phyloP scores from a whole-genome alignment of 2,329 filamentous ascomycete species.

The Pyrenochaeta sp. region DNA sequence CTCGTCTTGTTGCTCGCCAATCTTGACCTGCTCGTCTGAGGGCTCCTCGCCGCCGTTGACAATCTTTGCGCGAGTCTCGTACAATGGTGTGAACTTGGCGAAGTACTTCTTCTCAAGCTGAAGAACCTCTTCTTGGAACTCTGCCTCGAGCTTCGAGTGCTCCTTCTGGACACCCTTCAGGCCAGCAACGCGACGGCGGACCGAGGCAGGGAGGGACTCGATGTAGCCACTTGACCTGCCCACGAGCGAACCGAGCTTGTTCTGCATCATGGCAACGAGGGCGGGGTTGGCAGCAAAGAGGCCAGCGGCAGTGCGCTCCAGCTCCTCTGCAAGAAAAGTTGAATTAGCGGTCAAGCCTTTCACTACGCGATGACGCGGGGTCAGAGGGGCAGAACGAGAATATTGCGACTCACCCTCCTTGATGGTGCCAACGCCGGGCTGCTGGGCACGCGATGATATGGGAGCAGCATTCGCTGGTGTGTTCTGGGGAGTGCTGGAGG shows the following conservation, averaged over 20 bases:
- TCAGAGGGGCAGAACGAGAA: constrained; percentile 36
- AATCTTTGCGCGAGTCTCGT: constrained; percentile 92
- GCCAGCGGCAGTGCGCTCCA: constrained; percentile 88
- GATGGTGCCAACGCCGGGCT: constrained; percentile 92
- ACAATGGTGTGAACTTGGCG: constrained; percentile 96
- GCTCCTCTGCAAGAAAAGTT: constrained; percentile 72
- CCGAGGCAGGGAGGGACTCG: constrained; percentile 87
- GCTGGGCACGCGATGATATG: constrained; percentile 96
- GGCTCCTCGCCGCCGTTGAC: constrained; percentile 89
- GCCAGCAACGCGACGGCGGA: constrained; percentile 92
- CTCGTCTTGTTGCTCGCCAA: constrained; percentile 81
- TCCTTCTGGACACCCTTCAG: constrained; percentile 99
- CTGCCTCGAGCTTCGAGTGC: constrained; percentile 95
- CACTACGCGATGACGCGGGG: constrained; percentile 35
- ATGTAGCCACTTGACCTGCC: constrained; percentile 97
- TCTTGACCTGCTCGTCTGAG: constrained; percentile 83
- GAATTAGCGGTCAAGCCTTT: constrained; percentile 49
- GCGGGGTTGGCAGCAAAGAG: constrained; percentile 96
- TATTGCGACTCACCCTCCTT: constrained; percentile 78
- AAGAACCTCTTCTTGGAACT: constrained; percentile 98
- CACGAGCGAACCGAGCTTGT: constrained; percentile 90
- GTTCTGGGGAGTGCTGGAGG: constrained; percentile 91
- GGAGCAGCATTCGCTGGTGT: constrained; percentile 94
- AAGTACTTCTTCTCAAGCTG: constrained; percentile 99
- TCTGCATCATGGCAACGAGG: constrained; percentile 97